Evolutionary conservation across 2,329 filamentous ascomycete genomes (phyloP), one percentile per base, ranked within the genome.

Genomic region (Lasiodiplodia theobromae): DNA sequence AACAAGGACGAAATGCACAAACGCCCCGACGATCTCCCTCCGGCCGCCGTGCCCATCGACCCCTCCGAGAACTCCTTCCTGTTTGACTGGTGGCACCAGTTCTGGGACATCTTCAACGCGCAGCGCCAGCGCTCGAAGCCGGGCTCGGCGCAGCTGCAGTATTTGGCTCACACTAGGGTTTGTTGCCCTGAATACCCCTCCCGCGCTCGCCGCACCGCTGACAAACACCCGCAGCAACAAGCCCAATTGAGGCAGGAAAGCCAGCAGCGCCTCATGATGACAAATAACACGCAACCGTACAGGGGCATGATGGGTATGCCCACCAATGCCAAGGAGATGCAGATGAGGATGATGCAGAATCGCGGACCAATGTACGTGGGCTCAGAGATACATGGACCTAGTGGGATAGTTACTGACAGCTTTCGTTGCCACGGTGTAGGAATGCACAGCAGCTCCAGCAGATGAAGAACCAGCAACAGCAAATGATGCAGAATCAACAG

Each of bases 1-100:
- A 86, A 84, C 70, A 96, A 96, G 82, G 91, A 95, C 72, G 90
- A 91, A 71, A 81, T 91, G 70, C 90, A 92, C 72, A 94, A 95
- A 78, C 86, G 91, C 53, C 92, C 92, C 0, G 88, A 90, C 68
- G 94, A 97, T 76, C 86, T 98, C 49, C 95, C 95, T 4, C 86
- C 88, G 7, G 90, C 93, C 14, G 89, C 89, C 71, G 84, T 93
- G 6, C 89, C 90, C 14, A 86, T 71, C 47, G 72, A 85, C 60
- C 85, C 85, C 70, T 86, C 86, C 67, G 91, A 91, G 74, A 92
- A 88, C 71, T 93, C 92, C 31, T 98, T 99, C 76, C 85, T 99
- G n/a, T 91, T 93, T 73, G 96, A 98, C 76, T 99, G 96, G 96
- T 99, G 96, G 84, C 93, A 91, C 76, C 87, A 97, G 65, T 99